Conservation (phyloP, 305 asterid genomes). For the Solanum aculeatissimum region DNA sequence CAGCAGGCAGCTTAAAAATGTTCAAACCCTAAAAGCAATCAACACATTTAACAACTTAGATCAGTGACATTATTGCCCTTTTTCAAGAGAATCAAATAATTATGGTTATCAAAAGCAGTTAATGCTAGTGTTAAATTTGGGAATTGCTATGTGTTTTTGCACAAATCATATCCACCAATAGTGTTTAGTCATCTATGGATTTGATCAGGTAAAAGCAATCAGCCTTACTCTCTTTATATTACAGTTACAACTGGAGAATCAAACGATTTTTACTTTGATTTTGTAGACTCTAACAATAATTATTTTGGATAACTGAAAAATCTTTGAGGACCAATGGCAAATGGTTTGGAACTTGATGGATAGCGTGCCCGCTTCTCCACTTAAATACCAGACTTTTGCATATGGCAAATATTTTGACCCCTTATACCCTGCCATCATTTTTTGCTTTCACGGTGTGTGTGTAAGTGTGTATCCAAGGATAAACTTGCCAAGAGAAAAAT, state of each 20-base stretch:
- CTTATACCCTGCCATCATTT: background rate
- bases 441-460: background rate
- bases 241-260: background rate
- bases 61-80: background rate
- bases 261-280: background rate
- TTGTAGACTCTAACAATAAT: background rate
- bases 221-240: background rate
- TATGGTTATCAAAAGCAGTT: background rate
- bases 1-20: background rate
- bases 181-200: background rate
- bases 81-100: background rate
- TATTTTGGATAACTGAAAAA: background rate
- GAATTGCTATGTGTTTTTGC: background rate
- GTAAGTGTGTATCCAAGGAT: background rate
- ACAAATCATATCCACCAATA: background rate
- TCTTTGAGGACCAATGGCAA: background rate
- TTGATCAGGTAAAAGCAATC: background rate
- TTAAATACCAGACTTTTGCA: background rate
- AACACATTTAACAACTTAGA: background rate
- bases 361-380: background rate
- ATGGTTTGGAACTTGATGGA: background rate
- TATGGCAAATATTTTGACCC: background rate
- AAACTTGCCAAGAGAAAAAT: background rate
- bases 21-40: background rate
- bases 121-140: background rate